Conservation (phyloP, 805 yeast genomes). For the Zygosaccharomyces lentus region DNA sequence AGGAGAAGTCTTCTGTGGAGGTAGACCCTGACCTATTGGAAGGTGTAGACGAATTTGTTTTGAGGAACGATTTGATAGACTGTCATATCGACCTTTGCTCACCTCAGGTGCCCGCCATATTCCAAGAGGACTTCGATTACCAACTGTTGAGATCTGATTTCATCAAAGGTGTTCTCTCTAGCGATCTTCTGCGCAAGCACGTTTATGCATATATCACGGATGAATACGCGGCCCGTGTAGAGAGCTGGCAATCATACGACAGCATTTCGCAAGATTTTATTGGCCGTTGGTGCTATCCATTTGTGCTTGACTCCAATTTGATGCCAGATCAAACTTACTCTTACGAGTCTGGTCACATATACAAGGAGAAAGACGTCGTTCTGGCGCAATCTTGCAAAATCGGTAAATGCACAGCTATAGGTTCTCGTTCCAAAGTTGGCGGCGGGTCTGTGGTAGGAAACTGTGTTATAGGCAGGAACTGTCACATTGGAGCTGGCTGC, state of each 20-base stretch:
- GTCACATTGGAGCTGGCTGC: slow-evolving; percentile 78
- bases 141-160: slow-evolving; percentile 83
- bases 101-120: slow-evolving; percentile 89
- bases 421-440: slow-evolving; percentile 70
- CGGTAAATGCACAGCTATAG: slow-evolving; percentile 77
- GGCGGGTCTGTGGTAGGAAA: slow-evolving; percentile 62
- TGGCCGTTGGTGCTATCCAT: slow-evolving; percentile 89
- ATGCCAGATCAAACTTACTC: slow-evolving; percentile 66
- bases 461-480: slow-evolving; percentile 81
- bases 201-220: slow-evolving; percentile 83
- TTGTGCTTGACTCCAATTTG: slow-evolving; percentile 81
- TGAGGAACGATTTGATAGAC: slow-evolving; percentile 91
- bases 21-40: slow-evolving; percentile 83
- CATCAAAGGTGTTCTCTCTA: slow-evolving; percentile 82
- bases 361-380: slow-evolving; percentile 83
- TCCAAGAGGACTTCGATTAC: slow-evolving; percentile 95
- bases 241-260: slow-evolving; percentile 88
- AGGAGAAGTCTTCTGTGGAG: slow-evolving; percentile 46
- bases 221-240: slow-evolving; percentile 92
- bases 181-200: slow-evolving; percentile 85
- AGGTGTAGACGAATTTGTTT: slow-evolving; percentile 63
- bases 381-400: slow-evolving; percentile 90
- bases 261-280: slow-evolving; percentile 86
- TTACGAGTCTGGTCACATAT: slow-evolving; percentile 80
- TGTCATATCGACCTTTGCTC: slow-evolving; percentile 96